phyloP scores from a whole-genome alignment of 495 filamentous ascomycete genomes.

The Talaromyces adpressus region DNA sequence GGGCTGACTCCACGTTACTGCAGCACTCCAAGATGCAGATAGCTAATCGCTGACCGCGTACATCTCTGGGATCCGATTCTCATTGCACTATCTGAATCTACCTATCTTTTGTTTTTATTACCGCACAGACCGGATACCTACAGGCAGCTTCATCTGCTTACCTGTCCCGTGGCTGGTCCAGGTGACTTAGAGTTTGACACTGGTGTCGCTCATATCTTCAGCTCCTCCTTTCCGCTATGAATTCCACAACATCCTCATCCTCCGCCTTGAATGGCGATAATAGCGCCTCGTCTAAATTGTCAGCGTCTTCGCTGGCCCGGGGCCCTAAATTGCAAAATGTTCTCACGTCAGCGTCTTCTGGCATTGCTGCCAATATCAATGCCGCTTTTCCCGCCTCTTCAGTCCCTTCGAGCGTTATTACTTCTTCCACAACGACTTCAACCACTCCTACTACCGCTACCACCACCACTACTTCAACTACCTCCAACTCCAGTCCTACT shows the following conservation, averaged over 20 bases:
- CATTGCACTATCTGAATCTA: conserved; percentile 30
- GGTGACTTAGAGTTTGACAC: conserved; percentile 38
- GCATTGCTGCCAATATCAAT: conserved; percentile 21
- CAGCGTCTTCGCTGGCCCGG: conserved; percentile 26
- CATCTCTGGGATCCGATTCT: conserved; percentile 37
- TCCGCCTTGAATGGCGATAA: conserved; percentile 37
- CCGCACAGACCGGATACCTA: conserved; percentile 25
- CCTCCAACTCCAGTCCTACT: conserved; percentile 12
- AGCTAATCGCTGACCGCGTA: conserved; percentile 36
- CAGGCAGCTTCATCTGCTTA: conserved; percentile 23
- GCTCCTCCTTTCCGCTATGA: conserved; percentile 28
- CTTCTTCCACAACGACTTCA: conserved; percentile 16
- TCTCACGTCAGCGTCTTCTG: conserved; percentile 24
- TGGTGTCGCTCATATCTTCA: conserved; percentile 27
- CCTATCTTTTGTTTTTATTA: conserved; percentile 15
- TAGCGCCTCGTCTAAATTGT: conserved; percentile 34
- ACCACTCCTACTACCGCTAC: conserved; percentile 25
- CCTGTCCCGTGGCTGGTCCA: conserved; percentile 36
- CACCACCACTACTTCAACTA: neutral
- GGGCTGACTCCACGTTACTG: conserved; percentile 39
- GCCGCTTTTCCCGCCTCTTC: conserved; percentile 18
- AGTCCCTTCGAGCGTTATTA: conserved; percentile 16
- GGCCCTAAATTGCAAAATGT: conserved; percentile 34
- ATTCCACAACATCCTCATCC: conserved; percentile 34
- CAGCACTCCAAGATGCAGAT: conserved; percentile 45